These are phyloP conservation scores for Aphanomyces stellatus DNA, from an alignment of 352 stramenopile species.

Conservation along the genomic window DNA sequence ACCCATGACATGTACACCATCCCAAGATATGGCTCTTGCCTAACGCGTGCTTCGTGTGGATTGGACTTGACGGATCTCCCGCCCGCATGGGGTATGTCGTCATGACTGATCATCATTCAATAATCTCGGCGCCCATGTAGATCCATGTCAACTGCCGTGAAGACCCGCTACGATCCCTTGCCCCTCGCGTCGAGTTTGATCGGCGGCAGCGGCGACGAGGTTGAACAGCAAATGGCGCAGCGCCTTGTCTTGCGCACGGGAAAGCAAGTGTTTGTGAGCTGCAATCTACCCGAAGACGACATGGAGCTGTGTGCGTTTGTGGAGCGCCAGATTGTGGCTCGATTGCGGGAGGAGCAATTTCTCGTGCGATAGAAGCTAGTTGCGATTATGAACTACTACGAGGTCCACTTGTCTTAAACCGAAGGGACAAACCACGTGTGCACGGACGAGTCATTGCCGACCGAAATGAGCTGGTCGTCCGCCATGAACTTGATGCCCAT, in stretches of 20 bases:
- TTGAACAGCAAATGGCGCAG: slow-evolving; percentile 77
- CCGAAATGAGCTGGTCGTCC: slow-evolving; percentile 63
- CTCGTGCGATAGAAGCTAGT: neutral
- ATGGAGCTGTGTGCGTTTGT: slow-evolving; percentile 64
- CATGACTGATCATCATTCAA: neutral
- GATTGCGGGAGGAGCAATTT: slow-evolving; percentile 35
- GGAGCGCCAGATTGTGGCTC: slow-evolving; percentile 49
- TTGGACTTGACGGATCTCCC: slow-evolving; percentile 32
- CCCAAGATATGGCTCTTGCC: slow-evolving; percentile 49
- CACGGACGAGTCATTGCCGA: slow-evolving; percentile 76
- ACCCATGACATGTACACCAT: neutral
- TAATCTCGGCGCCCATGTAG: slow-evolving; percentile 22
- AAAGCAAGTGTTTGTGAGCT: slow-evolving; percentile 74
- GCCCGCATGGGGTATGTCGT: neutral
- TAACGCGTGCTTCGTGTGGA: slow-evolving; percentile 71
- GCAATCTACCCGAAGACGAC: slow-evolving; percentile 58
- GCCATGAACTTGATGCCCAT: slow-evolving; percentile 61
- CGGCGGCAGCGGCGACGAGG: slow-evolving; percentile 52
- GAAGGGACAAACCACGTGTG: slow-evolving; percentile 49
- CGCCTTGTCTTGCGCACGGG: slow-evolving; percentile 50
- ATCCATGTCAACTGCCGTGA: slow-evolving; percentile 67
- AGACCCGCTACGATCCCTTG: slow-evolving; percentile 71
- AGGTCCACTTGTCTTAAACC: neutral
- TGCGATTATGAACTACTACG: neutral
- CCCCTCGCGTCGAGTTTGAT: slow-evolving; percentile 58